Evolutionary conservation across 768 basidiomycete species (phyloP).

Genomic region (Rubroboletus satanas): DNA sequence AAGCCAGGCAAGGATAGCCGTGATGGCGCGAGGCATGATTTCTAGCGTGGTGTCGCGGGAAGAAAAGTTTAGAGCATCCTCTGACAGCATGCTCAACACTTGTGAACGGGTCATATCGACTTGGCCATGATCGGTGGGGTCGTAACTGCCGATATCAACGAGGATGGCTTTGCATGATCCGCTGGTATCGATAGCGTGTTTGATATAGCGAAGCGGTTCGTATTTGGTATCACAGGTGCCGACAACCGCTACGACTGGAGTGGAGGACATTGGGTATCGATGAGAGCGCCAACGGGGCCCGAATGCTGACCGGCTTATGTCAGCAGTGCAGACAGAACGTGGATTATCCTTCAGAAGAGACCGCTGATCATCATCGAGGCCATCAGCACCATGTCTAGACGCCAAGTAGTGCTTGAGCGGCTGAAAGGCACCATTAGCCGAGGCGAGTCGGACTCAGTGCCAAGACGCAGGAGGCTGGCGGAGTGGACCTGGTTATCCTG

Average conservation of each 20-base stretch:
- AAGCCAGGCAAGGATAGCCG: constrained; percentile 14
- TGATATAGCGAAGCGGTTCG: constrained; percentile 22
- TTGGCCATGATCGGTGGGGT: constrained; percentile 9
- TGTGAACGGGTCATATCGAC: constrained; percentile 23
- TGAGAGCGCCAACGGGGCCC: background rate
- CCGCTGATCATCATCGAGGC: background rate
- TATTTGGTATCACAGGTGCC: constrained; percentile 31
- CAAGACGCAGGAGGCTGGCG: constrained; percentile 25
- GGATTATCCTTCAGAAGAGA: background rate
- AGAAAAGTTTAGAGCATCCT: background rate
- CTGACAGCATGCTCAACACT: constrained; percentile 10
- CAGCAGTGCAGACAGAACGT: constrained; percentile 6
- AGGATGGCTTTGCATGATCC: constrained; percentile 26
- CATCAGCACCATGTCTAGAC: constrained; percentile 13
- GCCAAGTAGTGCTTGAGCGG: constrained; percentile 14
- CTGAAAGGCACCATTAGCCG: constrained; percentile 11
- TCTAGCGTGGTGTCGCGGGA: constrained; percentile 11
- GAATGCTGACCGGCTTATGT: constrained; percentile 13
- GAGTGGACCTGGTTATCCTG: constrained; percentile 28
- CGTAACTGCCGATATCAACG: constrained; percentile 21
- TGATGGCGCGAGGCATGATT: constrained; percentile 21
- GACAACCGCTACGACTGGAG: constrained; percentile 22
- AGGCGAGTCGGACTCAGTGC: constrained; percentile 25
- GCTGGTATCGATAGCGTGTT: constrained; percentile 11
- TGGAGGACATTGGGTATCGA: background rate